Base-by-base conservation (phyloP, 768 basidiomycete species). In the Dentipellis sp. region DNA sequence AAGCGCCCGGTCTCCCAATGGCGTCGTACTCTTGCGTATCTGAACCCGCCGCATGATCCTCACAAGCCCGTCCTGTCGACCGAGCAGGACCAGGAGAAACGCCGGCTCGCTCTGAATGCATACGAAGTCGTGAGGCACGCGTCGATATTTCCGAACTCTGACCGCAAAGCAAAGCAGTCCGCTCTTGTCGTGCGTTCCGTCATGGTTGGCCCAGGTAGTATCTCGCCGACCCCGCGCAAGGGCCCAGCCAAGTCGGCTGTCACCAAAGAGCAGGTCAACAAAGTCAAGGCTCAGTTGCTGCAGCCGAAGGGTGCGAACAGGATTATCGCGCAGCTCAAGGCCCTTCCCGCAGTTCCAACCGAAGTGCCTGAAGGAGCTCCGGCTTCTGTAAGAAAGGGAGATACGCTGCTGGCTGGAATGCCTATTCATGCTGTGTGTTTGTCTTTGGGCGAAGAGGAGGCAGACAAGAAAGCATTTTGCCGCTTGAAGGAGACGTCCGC, bases 351-450 rank as follows among this genome's bases (percentile, higher is more conserved):
- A 4, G 66, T 73, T 9, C 75, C 74, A 52, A 69, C 19, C 17
- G 54, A 62, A 23, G 64, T 63, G 34, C 57, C 62, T 17, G 51
- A 55, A 16, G 42, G 57, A 34, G 56, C 72, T 83, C 47, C 77
- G 81, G 40, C 68, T 69, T 19, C 66, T 67, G 12, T 21, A 10
- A 11, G 9, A 11, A 50, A 50, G 3, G 48, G 48, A 70, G 74
- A 50, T 66, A 64, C 21, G 62, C 66, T 10, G 39, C 55, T 29
- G 50, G 64, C 64, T 5, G 67, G 67, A 52, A 64, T 72, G 3
- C 87, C 87, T 19, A 88, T 91, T 29, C 89, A 84, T 63, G 90
- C 88, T 0, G 88, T 91, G 19, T 91, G 86, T 62, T 75, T 92
- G 39, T 76, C 74, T 34, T 74, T 75, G 60, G 65, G 80, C 1